phyloP scores from a whole-genome alignment of 2,329 filamentous ascomycete genomes.

The Clonostachys solani region DNA sequence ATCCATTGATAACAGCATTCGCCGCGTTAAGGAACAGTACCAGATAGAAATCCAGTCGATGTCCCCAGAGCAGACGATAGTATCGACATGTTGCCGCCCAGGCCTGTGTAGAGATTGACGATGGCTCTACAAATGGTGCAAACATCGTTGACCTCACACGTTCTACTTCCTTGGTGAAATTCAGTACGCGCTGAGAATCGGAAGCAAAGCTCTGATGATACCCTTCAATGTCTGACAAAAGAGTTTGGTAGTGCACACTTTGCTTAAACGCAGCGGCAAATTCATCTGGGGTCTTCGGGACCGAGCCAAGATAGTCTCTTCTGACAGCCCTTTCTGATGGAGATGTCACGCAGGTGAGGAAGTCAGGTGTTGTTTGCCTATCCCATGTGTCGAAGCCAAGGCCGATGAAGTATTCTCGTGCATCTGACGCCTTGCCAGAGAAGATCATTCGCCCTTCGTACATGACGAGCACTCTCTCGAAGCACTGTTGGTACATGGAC shows the following conservation, averaged over 20 bases:
- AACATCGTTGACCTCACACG: neutral
- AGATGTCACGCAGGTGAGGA: slow-evolving; percentile 66
- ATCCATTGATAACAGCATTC: slow-evolving; percentile 74
- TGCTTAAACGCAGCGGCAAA: slow-evolving; percentile 55
- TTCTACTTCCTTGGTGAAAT: neutral
- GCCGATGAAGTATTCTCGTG: slow-evolving; percentile 59
- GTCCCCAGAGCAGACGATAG: neutral
- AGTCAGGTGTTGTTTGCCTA: slow-evolving; percentile 67
- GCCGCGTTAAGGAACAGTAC: slow-evolving; percentile 19
- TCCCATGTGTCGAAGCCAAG: slow-evolving; percentile 64
- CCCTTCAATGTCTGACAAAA: too few species aligned
- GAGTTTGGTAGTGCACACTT: slow-evolving; percentile 37
- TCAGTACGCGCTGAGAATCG: neutral
- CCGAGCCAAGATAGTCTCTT: slow-evolving; percentile 49
- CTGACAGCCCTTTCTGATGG: slow-evolving; percentile 51
- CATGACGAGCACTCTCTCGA: slow-evolving; percentile 53
- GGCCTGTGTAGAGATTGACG: neutral
- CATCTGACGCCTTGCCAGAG: slow-evolving; percentile 54
- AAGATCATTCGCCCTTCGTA: slow-evolving; percentile 59
- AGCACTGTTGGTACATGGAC: slow-evolving; percentile 55
- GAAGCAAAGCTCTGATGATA: neutral
- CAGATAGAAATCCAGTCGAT: neutral
- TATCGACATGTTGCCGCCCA: neutral
- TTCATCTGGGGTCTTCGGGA: slow-evolving; percentile 56
- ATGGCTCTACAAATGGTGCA: neutral